phyloP scores from a whole-genome alignment of 345 rosid species.

The Carallia brachiata region DNA sequence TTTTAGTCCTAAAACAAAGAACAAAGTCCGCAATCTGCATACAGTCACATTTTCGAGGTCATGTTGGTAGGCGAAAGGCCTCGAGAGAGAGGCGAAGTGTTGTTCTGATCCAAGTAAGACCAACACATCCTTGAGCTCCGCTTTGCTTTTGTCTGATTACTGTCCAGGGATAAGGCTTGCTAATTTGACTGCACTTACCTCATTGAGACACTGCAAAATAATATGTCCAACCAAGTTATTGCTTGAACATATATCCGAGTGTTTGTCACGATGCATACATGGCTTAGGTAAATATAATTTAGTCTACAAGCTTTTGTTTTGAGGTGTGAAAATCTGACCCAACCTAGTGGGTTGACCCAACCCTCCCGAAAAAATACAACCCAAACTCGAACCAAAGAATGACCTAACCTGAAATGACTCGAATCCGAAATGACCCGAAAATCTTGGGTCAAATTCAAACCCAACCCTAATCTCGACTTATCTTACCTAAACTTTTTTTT shows the following conservation, averaged over 20 bases:
- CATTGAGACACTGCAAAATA: not conserved
- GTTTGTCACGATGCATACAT: not conserved
- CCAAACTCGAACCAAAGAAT: no score
- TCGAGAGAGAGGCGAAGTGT: constrained; percentile 39
- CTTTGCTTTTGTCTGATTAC: not conserved
- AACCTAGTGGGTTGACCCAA: no score
- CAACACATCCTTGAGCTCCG: not conserved
- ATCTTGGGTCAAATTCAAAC: no score
- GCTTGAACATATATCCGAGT: no score
- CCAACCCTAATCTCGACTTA: no score
- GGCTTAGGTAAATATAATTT: not conserved
- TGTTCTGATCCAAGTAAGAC: constrained; percentile 69
- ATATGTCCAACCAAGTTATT: no score
- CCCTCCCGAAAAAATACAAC: no score
- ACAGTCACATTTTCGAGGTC: constrained; percentile 57
- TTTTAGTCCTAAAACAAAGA: constrained; percentile 43
- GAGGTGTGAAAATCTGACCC: no score
- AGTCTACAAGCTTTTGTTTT: no score
- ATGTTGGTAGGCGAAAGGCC: constrained; percentile 51
- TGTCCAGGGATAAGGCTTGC: not conserved
- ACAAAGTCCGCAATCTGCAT: constrained; percentile 48
- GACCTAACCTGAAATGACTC: no score
- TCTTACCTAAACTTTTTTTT: no score
- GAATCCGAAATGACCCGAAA: no score
- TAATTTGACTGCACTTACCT: not conserved